phyloP scores from a whole-genome alignment of 257 asterid species.

The Verbena officinalis region DNA sequence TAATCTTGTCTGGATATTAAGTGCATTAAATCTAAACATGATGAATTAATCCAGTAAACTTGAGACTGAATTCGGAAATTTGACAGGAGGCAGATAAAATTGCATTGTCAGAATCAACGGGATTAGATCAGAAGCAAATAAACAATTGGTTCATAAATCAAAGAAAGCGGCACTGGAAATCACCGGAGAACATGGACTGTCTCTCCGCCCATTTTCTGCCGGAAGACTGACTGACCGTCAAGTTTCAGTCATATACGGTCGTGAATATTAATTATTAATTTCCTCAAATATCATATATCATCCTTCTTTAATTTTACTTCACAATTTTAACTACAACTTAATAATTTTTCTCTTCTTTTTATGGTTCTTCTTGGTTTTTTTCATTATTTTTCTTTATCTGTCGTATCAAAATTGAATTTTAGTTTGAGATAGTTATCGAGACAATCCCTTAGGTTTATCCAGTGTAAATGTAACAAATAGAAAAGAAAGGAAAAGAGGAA shows the following conservation, averaged over 20 bases:
- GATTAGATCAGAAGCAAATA: slow-evolving; percentile 86
- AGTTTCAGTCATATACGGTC: background rate
- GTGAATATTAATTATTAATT: background rate
- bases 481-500: too few relatives aligned
- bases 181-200: slow-evolving; percentile 73
- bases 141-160: slow-evolving; percentile 91
- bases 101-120: slow-evolving; percentile 63
- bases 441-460: too few relatives aligned
- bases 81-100: slow-evolving; percentile 73
- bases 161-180: slow-evolving; percentile 86
- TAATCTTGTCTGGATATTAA: too few relatives aligned
- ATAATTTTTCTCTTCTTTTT: background rate
- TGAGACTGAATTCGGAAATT: too few relatives aligned
- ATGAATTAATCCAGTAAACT: too few relatives aligned
- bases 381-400: background rate
- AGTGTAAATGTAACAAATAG: too few relatives aligned
- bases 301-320: slow-evolving; percentile 4
- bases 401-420: too few relatives aligned
- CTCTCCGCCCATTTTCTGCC: slow-evolving; percentile 47
- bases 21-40: too few relatives aligned
- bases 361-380: background rate
- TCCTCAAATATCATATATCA: background rate
- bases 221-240: slow-evolving; percentile 28
- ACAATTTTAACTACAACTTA: slow-evolving; percentile 4
- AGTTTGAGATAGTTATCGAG: too few relatives aligned